Conservation (phyloP, 169 alveolate species). For the Plasmodium relictum region DNA sequence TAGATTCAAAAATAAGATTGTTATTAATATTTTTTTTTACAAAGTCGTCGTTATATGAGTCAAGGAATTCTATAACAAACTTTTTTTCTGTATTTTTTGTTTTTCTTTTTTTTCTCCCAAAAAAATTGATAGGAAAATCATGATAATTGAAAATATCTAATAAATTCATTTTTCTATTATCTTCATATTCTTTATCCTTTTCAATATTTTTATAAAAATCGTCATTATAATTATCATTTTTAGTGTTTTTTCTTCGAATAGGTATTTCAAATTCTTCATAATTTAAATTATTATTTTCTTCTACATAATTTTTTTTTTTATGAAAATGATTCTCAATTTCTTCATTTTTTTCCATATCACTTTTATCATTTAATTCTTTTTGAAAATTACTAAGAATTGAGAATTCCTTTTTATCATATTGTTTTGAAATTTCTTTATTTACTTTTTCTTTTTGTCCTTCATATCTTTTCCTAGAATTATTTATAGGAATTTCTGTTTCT, state of each 20-base stretch:
- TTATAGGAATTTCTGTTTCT: slow-evolving; percentile 42
- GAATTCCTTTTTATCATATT: slow-evolving; percentile 16
- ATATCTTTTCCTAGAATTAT: background rate
- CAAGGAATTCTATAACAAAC: slow-evolving; percentile 61
- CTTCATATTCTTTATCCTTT: slow-evolving; percentile 30
- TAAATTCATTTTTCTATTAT: slow-evolving; percentile 38
- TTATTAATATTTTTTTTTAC: slow-evolving; percentile 75
- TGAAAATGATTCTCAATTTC: background rate
- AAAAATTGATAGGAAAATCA: slow-evolving; percentile 68
- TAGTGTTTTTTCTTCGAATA: slow-evolving; percentile 46
- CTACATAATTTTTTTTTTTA: slow-evolving; percentile 6
- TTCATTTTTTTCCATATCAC: background rate
- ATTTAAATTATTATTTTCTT: slow-evolving; percentile 6
- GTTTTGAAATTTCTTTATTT: background rate
- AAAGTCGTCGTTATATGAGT: slow-evolving; percentile 75
- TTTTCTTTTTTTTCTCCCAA: slow-evolving; percentile 49
- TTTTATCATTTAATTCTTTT: background rate
- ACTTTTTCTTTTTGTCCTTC: background rate
- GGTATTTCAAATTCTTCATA: slow-evolving; percentile 70
- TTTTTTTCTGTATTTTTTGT: slow-evolving; percentile 51
- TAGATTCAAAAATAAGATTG: slow-evolving; percentile 73
- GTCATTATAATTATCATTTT: slow-evolving; percentile 18
- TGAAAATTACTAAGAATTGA: slow-evolving; percentile 7
- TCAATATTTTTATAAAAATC: slow-evolving; percentile 46
- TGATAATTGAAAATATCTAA: slow-evolving; percentile 69